Base-by-base conservation (phyloP, 768 basidiomycete species). In the Holtermannia corniformis region DNA sequence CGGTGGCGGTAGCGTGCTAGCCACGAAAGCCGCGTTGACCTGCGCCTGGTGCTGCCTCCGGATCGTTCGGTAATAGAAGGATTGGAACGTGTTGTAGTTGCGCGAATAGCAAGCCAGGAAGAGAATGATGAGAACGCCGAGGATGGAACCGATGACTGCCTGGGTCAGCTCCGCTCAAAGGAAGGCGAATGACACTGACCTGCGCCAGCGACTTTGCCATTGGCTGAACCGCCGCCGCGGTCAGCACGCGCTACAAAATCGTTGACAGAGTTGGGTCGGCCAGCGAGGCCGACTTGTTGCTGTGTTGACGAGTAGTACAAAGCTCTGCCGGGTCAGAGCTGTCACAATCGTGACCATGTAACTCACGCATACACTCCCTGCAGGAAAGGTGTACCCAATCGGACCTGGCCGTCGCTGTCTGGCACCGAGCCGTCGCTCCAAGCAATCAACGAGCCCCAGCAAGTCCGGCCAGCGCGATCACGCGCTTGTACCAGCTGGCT, bases 121-220 rank as follows among this genome's bases (percentile, higher is more conserved):
- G 1, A 87, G 75, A 32, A 88, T 81, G 74, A 92, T 83, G 23
- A 85, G 77, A 23, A 87, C 77, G 0, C 85, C 85, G 40, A 87
- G 68, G 63, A 93, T 80, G 22, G 83, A 83, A 26, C 78, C 75
- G 41, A 92, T 69, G 42, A 90, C 78, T 62, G 80, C 75, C 23
- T n/a, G 74, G 64, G 13, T 46, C 45, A 42, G 42, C 3, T 27
- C n/a, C 32, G 32, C 32, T 37, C 32, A 37, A 37, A 37, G 32
- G 32, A 37, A 37, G 32, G 16, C 7, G 16, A 37, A 16, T 37
- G n/a, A 7, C 32, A 66, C 58, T 68, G 12, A 65, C 70, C 26
- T 58, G 65, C 25, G 59, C 53, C 54, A 49, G 62, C 49, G 21
- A 62, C 27, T 58, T 55, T 48, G 51, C 41, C 25, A 37, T 56